A percentile compares a stretch with the other conserved stretches of the same genome.
phyloP scores from a whole-genome alignment of 345 rosid species.

The Rhodamnia argentea region DNA sequence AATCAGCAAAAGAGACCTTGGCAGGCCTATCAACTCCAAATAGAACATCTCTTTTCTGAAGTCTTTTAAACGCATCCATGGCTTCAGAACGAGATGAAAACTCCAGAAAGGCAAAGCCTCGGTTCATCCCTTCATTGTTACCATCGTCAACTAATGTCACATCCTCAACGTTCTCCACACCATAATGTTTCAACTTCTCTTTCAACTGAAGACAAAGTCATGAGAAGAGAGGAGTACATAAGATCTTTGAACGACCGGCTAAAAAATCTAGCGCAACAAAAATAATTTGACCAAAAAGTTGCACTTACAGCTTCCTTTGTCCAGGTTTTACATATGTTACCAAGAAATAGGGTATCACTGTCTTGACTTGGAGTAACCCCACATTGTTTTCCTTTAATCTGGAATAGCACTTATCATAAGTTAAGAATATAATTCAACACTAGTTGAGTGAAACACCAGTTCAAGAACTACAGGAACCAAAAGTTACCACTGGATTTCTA shows the following conservation, averaged over 20 bases:
- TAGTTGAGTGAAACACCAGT: slow-evolving; percentile 5
- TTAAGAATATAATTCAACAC: slow-evolving; percentile 15
- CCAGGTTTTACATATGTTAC: slow-evolving; percentile 97
- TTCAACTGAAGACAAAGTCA: slow-evolving; percentile 58
- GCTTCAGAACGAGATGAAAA: slow-evolving; percentile 91
- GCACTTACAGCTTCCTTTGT: slow-evolving; percentile 88
- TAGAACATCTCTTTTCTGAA: slow-evolving; percentile 77
- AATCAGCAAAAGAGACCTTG: slow-evolving; percentile 95
- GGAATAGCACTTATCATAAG: slow-evolving; percentile 36
- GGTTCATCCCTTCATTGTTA: slow-evolving; percentile 76
- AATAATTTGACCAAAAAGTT: slow-evolving; percentile 1
- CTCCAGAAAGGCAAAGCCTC: slow-evolving; percentile 98
- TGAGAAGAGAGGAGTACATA: slow-evolving; percentile 4
- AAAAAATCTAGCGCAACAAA: neutral
- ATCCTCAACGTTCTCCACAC: slow-evolving; percentile 82
- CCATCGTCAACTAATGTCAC: slow-evolving; percentile 88
- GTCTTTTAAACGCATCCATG: slow-evolving; percentile 89
- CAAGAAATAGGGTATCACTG: slow-evolving; percentile 90
- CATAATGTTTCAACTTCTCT: slow-evolving; percentile 94
- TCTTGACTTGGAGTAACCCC: slow-evolving; percentile 96
- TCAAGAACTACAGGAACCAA: slow-evolving; percentile 14
- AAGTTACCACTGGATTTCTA: slow-evolving; percentile 82
- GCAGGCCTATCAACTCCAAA: slow-evolving; percentile 98
- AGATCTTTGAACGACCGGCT: neutral
- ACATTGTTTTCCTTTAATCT: slow-evolving; percentile 96